Percentiles rank a stretch among this genome's conserved stretches.
phyloP scores from a whole-genome alignment of 202 grass and related monocot species.

The Saccharum hybrid region DNA sequence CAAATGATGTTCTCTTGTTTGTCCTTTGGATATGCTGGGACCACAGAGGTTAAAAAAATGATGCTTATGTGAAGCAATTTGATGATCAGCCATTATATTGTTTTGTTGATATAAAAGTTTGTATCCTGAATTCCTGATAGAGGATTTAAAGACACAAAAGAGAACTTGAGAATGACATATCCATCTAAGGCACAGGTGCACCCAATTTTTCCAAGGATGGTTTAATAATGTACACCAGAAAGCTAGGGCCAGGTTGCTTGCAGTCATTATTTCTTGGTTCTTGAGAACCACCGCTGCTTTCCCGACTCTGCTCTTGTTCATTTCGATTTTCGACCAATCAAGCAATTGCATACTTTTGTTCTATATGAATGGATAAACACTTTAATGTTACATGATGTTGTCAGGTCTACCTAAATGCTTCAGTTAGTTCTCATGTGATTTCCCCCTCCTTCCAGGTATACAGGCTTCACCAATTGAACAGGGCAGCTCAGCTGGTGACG shows the following conservation, averaged over 20 bases:
- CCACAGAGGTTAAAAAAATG: neutral
- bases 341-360: neutral
- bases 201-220: neutral
- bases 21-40: conserved; percentile 10
- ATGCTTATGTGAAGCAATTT: neutral
- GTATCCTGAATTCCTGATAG: neutral
- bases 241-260: conserved; percentile 6
- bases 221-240: conserved; percentile 4
- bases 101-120: conserved; percentile 10
- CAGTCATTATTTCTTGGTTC: conserved; percentile 5
- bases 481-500: conserved; percentile 91
- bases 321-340: conserved; percentile 17
- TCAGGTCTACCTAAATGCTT: conserved; percentile 32
- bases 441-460: conserved; percentile 62
- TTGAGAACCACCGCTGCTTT: neutral
- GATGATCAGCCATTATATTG: neutral
- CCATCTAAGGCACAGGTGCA: neutral
- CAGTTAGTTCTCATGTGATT: conserved; percentile 21
- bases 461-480: conserved; percentile 94
- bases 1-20: neutral
- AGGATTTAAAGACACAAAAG: neutral
- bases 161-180: conserved; percentile 3
- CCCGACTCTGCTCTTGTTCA: conserved; percentile 3
- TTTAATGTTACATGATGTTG: neutral
- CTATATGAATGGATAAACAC: neutral